A percentile compares a stretch with the other conserved stretches of the same genome.
phyloP scores from a whole-genome alignment of 257 asterid genomes.

The Solanum chiquidenum region DNA sequence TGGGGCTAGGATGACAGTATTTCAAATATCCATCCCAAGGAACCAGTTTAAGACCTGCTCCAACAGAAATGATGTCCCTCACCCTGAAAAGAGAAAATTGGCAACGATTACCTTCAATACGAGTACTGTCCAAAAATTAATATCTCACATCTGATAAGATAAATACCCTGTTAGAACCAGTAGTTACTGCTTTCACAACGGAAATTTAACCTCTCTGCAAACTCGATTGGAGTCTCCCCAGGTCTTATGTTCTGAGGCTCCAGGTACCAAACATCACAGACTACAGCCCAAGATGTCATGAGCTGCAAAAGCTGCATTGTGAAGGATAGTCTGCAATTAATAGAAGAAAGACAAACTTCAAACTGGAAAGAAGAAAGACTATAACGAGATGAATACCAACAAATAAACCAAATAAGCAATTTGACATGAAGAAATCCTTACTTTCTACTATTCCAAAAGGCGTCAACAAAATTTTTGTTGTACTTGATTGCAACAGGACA shows the following conservation, averaged over 20 bases:
- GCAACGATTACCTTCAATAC: background rate
- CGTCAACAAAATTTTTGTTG: slow-evolving; percentile 92
- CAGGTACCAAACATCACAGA: slow-evolving; percentile 97
- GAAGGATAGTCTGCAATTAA: slow-evolving; percentile 74
- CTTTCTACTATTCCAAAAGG: slow-evolving; percentile 95
- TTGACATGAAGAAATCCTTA: slow-evolving; percentile 14
- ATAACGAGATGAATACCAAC: background rate
- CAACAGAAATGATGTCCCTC: slow-evolving; percentile 82
- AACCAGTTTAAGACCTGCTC: slow-evolving; percentile 61
- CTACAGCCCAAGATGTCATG: slow-evolving; percentile 99
- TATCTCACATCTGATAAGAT: background rate
- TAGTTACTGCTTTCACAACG: background rate
- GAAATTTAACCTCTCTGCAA: slow-evolving; percentile 75
- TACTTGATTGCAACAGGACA: slow-evolving; percentile 95
- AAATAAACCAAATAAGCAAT: background rate
- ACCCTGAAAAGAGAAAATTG: slow-evolving; percentile 40
- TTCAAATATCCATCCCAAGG: slow-evolving; percentile 81
- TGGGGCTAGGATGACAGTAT: slow-evolving; percentile 92
- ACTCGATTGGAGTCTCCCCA: slow-evolving; percentile 82
- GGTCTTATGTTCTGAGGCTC: slow-evolving; percentile 88
- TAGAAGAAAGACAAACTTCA: background rate
- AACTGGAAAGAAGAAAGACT: background rate
- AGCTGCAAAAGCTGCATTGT: slow-evolving; percentile 90
- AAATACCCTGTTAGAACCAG: background rate
- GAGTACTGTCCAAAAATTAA: background rate